phyloP scores from a whole-genome alignment of 106 monocot species.

The Apostasia shenzhenica region DNA sequence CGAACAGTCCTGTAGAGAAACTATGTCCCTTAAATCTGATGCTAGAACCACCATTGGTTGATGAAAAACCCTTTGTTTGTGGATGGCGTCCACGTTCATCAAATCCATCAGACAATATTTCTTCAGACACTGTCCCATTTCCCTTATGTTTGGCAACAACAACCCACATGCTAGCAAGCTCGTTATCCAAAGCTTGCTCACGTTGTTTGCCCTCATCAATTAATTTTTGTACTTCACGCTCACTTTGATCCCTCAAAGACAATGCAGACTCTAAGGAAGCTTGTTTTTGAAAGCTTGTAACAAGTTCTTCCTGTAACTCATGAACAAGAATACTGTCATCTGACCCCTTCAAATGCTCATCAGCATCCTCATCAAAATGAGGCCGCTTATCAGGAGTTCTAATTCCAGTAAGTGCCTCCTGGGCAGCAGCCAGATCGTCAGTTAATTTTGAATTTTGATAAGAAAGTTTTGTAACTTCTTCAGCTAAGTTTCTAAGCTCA shows the following conservation, averaged over 20 bases:
- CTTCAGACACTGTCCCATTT: constrained; percentile 25
- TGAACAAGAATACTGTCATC: constrained; percentile 41
- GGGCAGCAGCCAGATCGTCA: constrained; percentile 40
- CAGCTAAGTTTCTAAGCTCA: constrained; percentile 89
- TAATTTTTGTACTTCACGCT: constrained; percentile 46
- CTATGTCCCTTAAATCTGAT: constrained; percentile 13
- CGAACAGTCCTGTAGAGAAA: constrained; percentile 6
- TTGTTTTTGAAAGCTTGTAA: constrained; percentile 52
- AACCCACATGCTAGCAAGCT: constrained; percentile 89
- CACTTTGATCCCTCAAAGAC: constrained; percentile 53
- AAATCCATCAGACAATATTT: constrained; percentile 19
- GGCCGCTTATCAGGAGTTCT: constrained; percentile 20
- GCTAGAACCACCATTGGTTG: constrained; percentile 18
- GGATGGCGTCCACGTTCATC: constrained; percentile 17
- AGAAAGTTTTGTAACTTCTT: constrained; percentile 95
- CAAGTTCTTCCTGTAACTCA: constrained; percentile 66
- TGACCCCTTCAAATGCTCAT: constrained; percentile 11
- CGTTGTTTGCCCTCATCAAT: constrained; percentile 54
- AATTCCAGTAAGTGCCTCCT: constrained; percentile 25
- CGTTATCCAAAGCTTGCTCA: constrained; percentile 75
- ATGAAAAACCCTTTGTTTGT: constrained; percentile 30
- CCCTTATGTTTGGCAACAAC: constrained; percentile 63
- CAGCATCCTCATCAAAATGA: constrained; percentile 9
- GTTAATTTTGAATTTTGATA: constrained; percentile 79
- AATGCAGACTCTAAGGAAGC: constrained; percentile 52